phyloP scores from a whole-genome alignment of 371 early-diverging fungal genomes.

The Lichtheimia corymbifera region DNA sequence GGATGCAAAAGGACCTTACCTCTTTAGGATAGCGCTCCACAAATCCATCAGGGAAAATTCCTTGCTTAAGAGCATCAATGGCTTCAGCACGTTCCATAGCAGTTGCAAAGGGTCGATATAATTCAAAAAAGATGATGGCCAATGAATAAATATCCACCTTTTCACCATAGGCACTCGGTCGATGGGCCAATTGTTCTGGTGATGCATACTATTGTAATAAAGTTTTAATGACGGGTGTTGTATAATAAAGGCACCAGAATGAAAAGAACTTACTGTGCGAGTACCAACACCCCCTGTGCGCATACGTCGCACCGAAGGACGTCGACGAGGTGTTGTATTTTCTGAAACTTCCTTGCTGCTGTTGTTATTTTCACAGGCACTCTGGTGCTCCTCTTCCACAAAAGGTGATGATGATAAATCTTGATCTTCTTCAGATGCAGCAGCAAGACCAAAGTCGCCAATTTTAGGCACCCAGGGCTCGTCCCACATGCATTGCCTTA shows the following conservation, averaged over 20 bases:
- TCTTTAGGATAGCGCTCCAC: constrained; percentile 78
- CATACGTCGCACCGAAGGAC: constrained; percentile 15
- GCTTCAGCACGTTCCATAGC: constrained; percentile 68
- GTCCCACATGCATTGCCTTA: constrained; percentile 44
- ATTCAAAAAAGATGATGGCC: constrained; percentile 73
- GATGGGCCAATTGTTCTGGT: constrained; percentile 83
- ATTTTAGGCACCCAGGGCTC: constrained; percentile 68
- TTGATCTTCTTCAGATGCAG: constrained; percentile 36
- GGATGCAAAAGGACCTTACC: constrained; percentile 25
- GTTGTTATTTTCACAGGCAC: not conserved
- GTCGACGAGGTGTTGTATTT: not conserved
- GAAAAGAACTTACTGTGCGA: constrained; percentile 51
- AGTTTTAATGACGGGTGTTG: not conserved
- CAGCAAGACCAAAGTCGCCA: constrained; percentile 89
- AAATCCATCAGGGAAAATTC: constrained; percentile 75
- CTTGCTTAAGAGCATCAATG: constrained; percentile 61
- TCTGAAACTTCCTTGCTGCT: constrained; percentile 5
- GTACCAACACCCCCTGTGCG: constrained; percentile 74
- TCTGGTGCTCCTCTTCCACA: not conserved
- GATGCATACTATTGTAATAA: constrained; percentile 74
- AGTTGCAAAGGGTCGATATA: constrained; percentile 65
- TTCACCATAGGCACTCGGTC: constrained; percentile 56
- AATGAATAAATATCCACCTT: constrained; percentile 74
- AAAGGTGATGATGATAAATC: constrained; percentile 1
- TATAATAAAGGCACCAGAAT: not conserved